phyloP scores from a whole-genome alignment of 805 yeast species.

The Lipomyces orientalis region DNA sequence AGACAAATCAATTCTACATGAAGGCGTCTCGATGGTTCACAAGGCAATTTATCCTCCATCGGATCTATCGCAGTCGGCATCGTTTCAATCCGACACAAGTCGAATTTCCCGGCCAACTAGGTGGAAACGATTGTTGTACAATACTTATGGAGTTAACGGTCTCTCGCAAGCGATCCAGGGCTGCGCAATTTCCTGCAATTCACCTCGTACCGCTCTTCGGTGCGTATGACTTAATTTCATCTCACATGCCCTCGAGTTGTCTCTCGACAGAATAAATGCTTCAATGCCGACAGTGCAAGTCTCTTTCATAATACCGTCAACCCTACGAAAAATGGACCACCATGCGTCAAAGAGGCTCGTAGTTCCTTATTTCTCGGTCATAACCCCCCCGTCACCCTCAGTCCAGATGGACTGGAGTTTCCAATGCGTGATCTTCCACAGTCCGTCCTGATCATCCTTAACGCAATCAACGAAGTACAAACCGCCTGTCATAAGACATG shows the following conservation, averaged over 20 bases:
- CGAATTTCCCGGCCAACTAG: no score
- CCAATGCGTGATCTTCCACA: conserved; percentile 15
- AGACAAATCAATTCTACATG: no score
- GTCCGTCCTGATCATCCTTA: conserved; percentile 14
- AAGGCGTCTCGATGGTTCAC: no score
- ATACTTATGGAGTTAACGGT: no score
- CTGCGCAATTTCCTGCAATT: not conserved
- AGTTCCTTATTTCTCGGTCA: not conserved
- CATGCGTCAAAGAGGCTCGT: conserved; percentile 2
- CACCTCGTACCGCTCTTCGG: not conserved
- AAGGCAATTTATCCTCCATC: no score
- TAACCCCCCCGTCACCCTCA: not conserved
- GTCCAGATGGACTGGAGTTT: conserved; percentile 8
- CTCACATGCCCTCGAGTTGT: conserved; percentile 3
- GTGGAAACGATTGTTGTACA: no score
- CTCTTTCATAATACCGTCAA: conserved; percentile 5
- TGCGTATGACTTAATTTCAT: not conserved
- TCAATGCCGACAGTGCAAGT: not conserved
- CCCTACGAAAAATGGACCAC: not conserved
- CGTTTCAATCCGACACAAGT: no score
- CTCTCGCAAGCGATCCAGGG: no score
- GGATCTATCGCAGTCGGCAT: no score
- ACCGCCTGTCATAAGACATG: conserved; percentile 4
- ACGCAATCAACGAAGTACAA: conserved; percentile 10
- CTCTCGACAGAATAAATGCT: not conserved